Evolutionary conservation across 495 filamentous ascomycete genomes (phyloP).

Genomic region (Hypoxylon rickii): DNA sequence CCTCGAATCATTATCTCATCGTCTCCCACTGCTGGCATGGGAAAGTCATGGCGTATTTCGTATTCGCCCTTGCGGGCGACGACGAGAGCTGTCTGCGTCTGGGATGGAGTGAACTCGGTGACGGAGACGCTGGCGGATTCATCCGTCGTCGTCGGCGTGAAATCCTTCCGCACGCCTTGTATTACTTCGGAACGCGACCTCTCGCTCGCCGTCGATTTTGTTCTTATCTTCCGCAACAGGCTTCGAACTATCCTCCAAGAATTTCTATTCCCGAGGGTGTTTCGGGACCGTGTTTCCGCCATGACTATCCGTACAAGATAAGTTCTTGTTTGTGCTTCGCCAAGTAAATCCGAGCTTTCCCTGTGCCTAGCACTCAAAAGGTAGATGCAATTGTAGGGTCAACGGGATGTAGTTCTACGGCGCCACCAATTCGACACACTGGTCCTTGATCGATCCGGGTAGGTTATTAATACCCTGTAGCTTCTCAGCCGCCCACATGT

Average conservation of each 20-base stretch:
- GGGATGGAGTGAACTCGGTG: slow-evolving; percentile 14
- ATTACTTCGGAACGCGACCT: slow-evolving; percentile 12
- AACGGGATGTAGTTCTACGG: neutral
- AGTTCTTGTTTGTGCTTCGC: neutral
- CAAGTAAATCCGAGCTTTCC: too few relatives aligned
- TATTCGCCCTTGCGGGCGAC: slow-evolving; percentile 41
- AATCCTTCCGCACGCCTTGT: slow-evolving; percentile 12
- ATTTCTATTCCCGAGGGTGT: slow-evolving; percentile 12
- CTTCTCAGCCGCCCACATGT: neutral
- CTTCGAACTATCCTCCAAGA: slow-evolving; percentile 34
- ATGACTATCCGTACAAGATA: neutral
- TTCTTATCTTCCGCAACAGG: slow-evolving; percentile 24
- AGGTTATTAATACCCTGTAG: slow-evolving; percentile 6
- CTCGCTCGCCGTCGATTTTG: slow-evolving; percentile 12
- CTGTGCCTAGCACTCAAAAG: too few relatives aligned
- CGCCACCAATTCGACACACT: neutral
- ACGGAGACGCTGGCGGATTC: slow-evolving; percentile 28
- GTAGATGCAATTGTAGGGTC: too few relatives aligned
- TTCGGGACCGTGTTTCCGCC: slow-evolving; percentile 19
- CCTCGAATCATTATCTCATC: slow-evolving; percentile 58
- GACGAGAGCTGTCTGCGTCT: slow-evolving; percentile 35
- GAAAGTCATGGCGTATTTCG: slow-evolving; percentile 36
- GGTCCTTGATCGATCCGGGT: too few relatives aligned
- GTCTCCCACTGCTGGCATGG: slow-evolving; percentile 30
- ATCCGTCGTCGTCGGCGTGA: slow-evolving; percentile 26